Conservation (phyloP, 768 basidiomycete species). For the Solioccasus polychromus region DNA sequence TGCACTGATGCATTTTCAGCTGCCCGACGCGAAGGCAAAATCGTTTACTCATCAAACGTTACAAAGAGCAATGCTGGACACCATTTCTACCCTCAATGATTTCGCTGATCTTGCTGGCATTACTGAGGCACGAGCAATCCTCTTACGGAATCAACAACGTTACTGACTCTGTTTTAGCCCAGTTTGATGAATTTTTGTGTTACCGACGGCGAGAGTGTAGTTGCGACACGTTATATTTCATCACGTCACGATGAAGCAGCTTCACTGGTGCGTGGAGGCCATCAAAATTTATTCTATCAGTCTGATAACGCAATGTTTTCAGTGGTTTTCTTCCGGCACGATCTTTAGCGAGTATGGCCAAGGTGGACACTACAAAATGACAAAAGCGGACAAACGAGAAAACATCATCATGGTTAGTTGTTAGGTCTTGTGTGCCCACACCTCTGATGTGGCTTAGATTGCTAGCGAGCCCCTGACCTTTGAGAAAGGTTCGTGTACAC, state of each 20-base stretch:
- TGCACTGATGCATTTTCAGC: slow-evolving; percentile 39
- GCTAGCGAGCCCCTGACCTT: slow-evolving; percentile 95
- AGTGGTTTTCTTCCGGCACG: slow-evolving; percentile 97
- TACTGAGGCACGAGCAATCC: slow-evolving; percentile 54
- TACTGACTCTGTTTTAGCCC: slow-evolving; percentile 46
- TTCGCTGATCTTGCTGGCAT: slow-evolving; percentile 72
- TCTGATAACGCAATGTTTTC: slow-evolving; percentile 4
- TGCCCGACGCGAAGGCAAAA: slow-evolving; percentile 74
- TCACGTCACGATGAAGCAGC: slow-evolving; percentile 91
- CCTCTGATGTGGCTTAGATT: slow-evolving; percentile 45
- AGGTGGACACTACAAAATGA: slow-evolving; percentile 93
- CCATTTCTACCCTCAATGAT: slow-evolving; percentile 74
- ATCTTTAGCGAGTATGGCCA: slow-evolving; percentile 87
- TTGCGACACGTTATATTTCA: slow-evolving; percentile 94
- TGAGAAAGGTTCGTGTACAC: slow-evolving; percentile 65
- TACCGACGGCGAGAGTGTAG: slow-evolving; percentile 90
- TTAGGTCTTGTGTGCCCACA: slow-evolving; percentile 3
- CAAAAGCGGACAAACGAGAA: slow-evolving; percentile 91
- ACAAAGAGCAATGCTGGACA: slow-evolving; percentile 84
- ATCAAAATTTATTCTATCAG: background rate
- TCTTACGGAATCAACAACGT: background rate
- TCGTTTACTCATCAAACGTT: slow-evolving; percentile 71
- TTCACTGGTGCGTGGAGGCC: slow-evolving; percentile 56
- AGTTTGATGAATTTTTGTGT: slow-evolving; percentile 95
- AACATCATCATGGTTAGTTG: slow-evolving; percentile 82